Base-by-base conservation (phyloP, 2,329 filamentous ascomycete genomes). In the Fusarium nematophilum region DNA sequence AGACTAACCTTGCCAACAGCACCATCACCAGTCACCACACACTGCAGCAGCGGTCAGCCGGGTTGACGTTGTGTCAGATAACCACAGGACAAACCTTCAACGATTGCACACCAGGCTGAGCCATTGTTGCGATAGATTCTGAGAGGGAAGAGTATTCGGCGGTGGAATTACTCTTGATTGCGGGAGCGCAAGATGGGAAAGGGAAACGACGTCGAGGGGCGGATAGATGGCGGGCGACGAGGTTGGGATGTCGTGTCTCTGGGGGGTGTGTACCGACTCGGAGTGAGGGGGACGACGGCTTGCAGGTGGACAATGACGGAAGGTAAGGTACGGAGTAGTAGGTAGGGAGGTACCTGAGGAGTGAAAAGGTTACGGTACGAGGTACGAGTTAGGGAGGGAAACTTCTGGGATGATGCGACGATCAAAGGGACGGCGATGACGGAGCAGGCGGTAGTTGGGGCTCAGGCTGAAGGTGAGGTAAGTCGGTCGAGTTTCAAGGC, bases 1-100 rank as follows among this genome's bases (percentile, higher is more conserved):
- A 56, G 47, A 59, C 72, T 45, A 55, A 97, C 93, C 87, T 99
- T 99, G 79, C 95, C 95, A 72, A 99, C 95, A 76, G 95, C 95
- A 91, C 95, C 95, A 79, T 99, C 95, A 81, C 95, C 95, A 63
- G 95, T 98, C 75, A 99, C 95, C 76, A 99, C 95, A 78, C 95
- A 99, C 93, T 97, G 70, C 57, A 75, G 67, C 65, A 64, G 62
- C 58, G 65, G 71, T 72, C 66, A 73, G 70, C 62, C 62, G 65
- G 67, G 70, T 46, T 45, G 48, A 50, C 45, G 48, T 53, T 62
- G 63, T 53, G 49, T 56, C 43, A 57, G 60, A 59, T 48, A 43
- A 60, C 38, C 39, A 42, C 65, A 43, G 53, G 45, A 76, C 82
- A 68, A 81, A 95, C 92, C 91, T 97, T 96, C 75, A 96, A 81